phyloP scores from a whole-genome alignment of 2,329 filamentous ascomycete species.

The Dothistroma septosporum region DNA sequence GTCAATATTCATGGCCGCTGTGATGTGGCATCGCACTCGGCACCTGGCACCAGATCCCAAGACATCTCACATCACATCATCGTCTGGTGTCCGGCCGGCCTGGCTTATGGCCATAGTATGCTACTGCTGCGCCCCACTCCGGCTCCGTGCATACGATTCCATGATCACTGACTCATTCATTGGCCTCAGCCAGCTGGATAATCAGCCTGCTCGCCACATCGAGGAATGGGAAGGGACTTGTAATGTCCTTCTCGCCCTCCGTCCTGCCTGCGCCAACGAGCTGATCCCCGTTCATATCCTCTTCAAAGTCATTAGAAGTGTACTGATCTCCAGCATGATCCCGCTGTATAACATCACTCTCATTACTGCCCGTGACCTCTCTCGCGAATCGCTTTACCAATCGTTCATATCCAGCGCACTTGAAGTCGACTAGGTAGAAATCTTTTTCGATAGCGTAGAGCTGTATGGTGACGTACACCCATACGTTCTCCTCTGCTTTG shows the following conservation, averaged over 20 bases:
- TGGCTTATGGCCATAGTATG: no score
- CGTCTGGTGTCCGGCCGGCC: no score
- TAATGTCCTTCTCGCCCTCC: conserved; percentile 86
- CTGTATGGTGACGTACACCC: conserved; percentile 92
- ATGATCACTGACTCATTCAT: conserved; percentile 42
- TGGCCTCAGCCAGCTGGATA: conserved; percentile 80
- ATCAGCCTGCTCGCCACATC: conserved; percentile 90
- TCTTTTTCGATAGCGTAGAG: conserved; percentile 90
- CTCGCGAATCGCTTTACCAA: conserved; percentile 52
- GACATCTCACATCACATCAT: no score
- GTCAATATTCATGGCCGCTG: no score
- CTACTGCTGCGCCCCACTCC: no score
- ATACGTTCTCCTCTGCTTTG: conserved; percentile 64
- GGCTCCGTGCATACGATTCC: no score
- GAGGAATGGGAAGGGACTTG: conserved; percentile 90
- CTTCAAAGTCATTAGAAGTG: conserved; percentile 26
- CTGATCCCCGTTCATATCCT: conserved; percentile 38
- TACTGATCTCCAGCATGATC: conserved; percentile 21
- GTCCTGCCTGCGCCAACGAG: conserved; percentile 48
- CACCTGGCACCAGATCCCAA: no score
- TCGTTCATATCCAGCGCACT: conserved; percentile 95
- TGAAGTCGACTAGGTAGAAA: conserved; percentile 96
- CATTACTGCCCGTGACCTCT: conserved; percentile 31
- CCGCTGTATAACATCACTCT: conserved; percentile 20
- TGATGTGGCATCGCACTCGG: no score